Evolutionary conservation across 2,329 filamentous ascomycete species (phyloP).

Genomic region (Thermothelomyces thermophilus): DNA sequence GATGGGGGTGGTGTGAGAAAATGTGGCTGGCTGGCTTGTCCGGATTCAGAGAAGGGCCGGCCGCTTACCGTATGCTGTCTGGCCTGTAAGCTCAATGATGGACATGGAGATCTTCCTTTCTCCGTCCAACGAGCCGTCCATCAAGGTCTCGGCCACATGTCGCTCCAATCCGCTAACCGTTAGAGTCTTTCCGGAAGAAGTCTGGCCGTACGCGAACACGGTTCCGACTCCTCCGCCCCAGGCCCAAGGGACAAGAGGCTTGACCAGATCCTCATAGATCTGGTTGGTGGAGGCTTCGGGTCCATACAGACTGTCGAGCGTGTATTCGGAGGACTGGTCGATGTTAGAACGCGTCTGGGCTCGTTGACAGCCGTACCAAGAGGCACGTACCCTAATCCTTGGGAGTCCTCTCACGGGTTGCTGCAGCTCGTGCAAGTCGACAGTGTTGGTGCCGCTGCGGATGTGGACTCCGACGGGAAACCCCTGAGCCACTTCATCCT

Average conservation of each 20-base stretch:
- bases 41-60: neutral
- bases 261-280: slow-evolving; percentile 37
- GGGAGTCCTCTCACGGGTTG: slow-evolving; percentile 29
- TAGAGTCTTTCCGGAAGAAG: slow-evolving; percentile 43
- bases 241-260: slow-evolving; percentile 38
- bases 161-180: slow-evolving; percentile 38
- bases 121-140: slow-evolving; percentile 19
- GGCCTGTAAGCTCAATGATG: slow-evolving; percentile 23
- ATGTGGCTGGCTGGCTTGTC: too few species aligned
- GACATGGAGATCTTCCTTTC: slow-evolving; percentile 19
- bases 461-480: slow-evolving; percentile 27
- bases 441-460: slow-evolving; percentile 20
- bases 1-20: neutral
- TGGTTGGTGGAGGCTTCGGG: slow-evolving; percentile 31
- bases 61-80: slow-evolving; percentile 23
- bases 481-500: slow-evolving; percentile 29
- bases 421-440: slow-evolving; percentile 36
- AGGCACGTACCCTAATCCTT: slow-evolving; percentile 26
- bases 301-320: slow-evolving; percentile 33
- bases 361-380: too few species aligned
- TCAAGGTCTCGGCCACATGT: slow-evolving; percentile 32
- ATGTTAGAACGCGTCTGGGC: too few species aligned
- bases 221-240: slow-evolving; percentile 43
- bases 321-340: slow-evolving; percentile 30
- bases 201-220: slow-evolving; percentile 45